Percentiles rank a stretch among this genome's conserved stretches.
Conservation (phyloP, 2,329 filamentous ascomycete species). For the Aspergillus terreus region DNA sequence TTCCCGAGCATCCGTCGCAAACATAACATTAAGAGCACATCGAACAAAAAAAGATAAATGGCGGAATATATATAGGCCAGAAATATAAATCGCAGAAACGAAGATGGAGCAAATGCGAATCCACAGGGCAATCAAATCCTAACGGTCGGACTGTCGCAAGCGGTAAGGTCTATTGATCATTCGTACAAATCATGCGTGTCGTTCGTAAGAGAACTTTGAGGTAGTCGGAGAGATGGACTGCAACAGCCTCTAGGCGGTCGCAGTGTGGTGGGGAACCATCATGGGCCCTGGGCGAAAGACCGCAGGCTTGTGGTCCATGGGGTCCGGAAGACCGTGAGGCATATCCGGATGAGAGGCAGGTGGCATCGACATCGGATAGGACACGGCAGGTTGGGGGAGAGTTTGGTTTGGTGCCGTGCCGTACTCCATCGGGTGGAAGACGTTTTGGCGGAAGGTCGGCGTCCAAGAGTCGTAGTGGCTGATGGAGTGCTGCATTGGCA, state of each 20-base stretch:
- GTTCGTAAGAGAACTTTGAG: neutral
- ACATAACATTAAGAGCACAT: neutral
- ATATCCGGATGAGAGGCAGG: conserved; percentile 21
- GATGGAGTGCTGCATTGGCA: conserved; percentile 18
- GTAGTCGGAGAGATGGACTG: neutral
- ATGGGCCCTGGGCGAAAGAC: conserved; percentile 2
- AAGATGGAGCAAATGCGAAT: neutral
- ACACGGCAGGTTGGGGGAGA: conserved; percentile 23
- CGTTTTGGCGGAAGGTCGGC: conserved; percentile 29
- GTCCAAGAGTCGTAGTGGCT: conserved; percentile 29
- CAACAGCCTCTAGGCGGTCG: neutral
- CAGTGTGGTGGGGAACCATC: neutral
- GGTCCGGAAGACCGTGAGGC: conserved; percentile 15
- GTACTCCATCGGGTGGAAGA: conserved; percentile 33
- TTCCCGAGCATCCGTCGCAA: conserved; percentile 8
- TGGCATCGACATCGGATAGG: conserved; percentile 26
- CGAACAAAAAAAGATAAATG: conserved; percentile 12
- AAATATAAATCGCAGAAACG: conserved; percentile 9
- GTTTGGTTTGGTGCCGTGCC: conserved; percentile 17
- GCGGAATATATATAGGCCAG: conserved; percentile 20
- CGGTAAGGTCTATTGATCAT: conserved; percentile 12
- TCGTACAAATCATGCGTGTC: conserved; percentile 16
- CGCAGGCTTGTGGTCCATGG: conserved; percentile 14
- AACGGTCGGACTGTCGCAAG: conserved; percentile 2
- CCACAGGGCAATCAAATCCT: conserved; percentile 10